Evolutionary conservation across 192 early-diverging fungal species (phyloP), one percentile per base, ranked within the genome.

Genomic region (Funneliformis geosporum): DNA sequence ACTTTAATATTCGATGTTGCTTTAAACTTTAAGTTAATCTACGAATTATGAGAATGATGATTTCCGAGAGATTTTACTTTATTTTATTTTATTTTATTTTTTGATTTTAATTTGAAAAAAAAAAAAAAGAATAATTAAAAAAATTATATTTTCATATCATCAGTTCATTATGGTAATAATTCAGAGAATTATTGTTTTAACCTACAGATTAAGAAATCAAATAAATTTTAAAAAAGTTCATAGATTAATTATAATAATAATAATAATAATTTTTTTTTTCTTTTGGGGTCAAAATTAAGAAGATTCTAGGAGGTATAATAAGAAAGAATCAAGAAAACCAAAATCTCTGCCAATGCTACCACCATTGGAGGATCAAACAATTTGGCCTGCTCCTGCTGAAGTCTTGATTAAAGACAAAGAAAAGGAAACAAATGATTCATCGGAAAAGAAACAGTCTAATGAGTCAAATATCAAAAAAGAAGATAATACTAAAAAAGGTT

Each of bases 401-500:
- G 77, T 79, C 42, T 70, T 79, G n/a, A 79, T 79, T 40, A 79
- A 79, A 66, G 77, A 79, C 25, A 79, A 70, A 60, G 77, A 68
- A 79, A 79, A 79, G 42, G 77, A 79, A 47, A 43, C 38, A 40
- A 60, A 6, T 70, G 77, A 79, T 40, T 60, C 23, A n/a, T 68
- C 77, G 2, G 77, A 79, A 62, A 79, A 66, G 62, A 79, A 79
- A 42, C 75, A 76, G 65, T 27, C 62, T 44, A 66, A 46, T 55
- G 77, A 79, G 21, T 18, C 40, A 2, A 39, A 23, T 5, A 50
- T 21, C n/a, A 79, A 67, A 46, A 50, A 78, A 67, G 76, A 79
- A 40, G 64, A 43, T 2, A 70, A 67, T 70, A 50, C 77, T 14
- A 79, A 70, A 79, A 64, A 47, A 68, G 77, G 77, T 79, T 23